Evolutionary conservation across 495 filamentous ascomycete genomes (phyloP), one percentile per base, ranked within the genome.

Genomic region (Penicillium mononematosum): DNA sequence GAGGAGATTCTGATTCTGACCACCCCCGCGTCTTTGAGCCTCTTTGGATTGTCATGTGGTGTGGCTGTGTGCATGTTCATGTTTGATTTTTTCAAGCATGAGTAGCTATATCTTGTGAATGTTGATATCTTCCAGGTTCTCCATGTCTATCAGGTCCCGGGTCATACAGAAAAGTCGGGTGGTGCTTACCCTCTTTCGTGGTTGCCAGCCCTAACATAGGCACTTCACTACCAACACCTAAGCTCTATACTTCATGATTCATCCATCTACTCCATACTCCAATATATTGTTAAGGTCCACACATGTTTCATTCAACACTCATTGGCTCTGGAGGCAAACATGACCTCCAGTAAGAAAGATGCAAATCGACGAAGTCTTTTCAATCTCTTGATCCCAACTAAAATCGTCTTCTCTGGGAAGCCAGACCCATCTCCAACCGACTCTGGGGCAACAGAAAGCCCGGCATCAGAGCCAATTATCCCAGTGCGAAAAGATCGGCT

Each of bases 361-460:
- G 56, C 39, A 48, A 51, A 42, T 5, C 61, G 64, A 51, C 56
- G 56, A 57, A 69, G 59, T 25, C 62, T 59, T 24, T 68, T 69
- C 32, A 51, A 50, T 32, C 58, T 68, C 51, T 65, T 60, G 64
- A 53, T 54, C 25, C 61, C 62, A 1, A 61, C 39, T 38, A 67
- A 63, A 63, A 44, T 49, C 34, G 51, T 39, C n/a, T 48, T 34
- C 29, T 45, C 22, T 56, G 34, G 46, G 53, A 60, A 64, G 55
- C 27, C 39, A 39, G 44, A 46, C 20, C 32, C 54, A 32, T 60
- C 58, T 36, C 50, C 60, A n/a, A 42, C 56, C n/a, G 58, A 60
- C 19, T 68, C 67, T 10, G 59, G 60, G 16, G 29, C 65, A 39
- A 70, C 75, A 11, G 71, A 73, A 29, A 66, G 55, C 31, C 59